Evolutionary conservation across 164 flowering plant species (phyloP).

Genomic region (Echeveria elegans): DNA sequence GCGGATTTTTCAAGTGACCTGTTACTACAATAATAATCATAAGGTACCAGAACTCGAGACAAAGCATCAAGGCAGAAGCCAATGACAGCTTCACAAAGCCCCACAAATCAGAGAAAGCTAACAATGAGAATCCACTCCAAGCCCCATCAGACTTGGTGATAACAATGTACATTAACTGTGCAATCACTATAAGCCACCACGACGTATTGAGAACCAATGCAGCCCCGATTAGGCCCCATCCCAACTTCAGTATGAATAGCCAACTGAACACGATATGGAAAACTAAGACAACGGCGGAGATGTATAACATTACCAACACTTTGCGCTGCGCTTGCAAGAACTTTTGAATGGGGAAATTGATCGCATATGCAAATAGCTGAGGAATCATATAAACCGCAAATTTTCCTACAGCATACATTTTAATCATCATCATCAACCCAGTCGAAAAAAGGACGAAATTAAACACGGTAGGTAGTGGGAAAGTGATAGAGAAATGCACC

Average conservation of each 20-base stretch:
- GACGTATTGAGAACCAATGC: slow-evolving; percentile 42
- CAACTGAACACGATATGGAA: slow-evolving; percentile 44
- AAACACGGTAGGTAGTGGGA: not conserved
- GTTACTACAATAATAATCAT: slow-evolving; percentile 47
- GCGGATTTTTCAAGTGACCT: slow-evolving; percentile 37
- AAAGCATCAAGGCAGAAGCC: slow-evolving; percentile 66
- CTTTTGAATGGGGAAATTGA: slow-evolving; percentile 56
- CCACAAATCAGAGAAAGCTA: slow-evolving; percentile 46
- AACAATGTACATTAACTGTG: slow-evolving; percentile 46
- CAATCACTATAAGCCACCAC: slow-evolving; percentile 48
- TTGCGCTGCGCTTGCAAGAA: slow-evolving; percentile 58
- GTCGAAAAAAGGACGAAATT: not conserved
- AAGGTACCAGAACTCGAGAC: slow-evolving; percentile 66
- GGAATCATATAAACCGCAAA: slow-evolving; percentile 61
- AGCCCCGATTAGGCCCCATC: slow-evolving; percentile 50
- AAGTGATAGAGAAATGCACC: slow-evolving; percentile 17
- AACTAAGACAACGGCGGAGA: slow-evolving; percentile 36
- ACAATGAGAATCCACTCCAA: slow-evolving; percentile 59
- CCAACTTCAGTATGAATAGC: slow-evolving; percentile 40
- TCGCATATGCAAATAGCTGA: slow-evolving; percentile 49
- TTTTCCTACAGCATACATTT: slow-evolving; percentile 24
- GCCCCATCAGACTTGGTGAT: slow-evolving; percentile 46
- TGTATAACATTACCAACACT: slow-evolving; percentile 39
- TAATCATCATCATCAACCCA: not conserved
- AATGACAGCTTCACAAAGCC: slow-evolving; percentile 55